phyloP scores from a whole-genome alignment of 2,329 filamentous ascomycete species.

The Orbilia ellipsospora region DNA sequence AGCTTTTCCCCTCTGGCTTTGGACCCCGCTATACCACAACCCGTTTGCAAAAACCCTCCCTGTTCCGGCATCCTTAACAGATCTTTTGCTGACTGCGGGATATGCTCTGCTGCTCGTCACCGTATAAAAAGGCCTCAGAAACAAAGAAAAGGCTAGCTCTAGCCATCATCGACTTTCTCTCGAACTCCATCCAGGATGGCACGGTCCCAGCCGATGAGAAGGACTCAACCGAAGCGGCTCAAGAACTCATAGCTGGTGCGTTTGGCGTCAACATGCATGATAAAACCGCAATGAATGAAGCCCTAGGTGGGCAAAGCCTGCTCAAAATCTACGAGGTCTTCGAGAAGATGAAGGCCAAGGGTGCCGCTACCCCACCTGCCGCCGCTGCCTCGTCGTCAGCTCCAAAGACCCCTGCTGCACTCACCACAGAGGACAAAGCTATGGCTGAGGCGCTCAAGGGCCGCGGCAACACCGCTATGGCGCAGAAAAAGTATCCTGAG shows the following conservation, averaged over 20 bases:
- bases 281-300: conserved; percentile 76
- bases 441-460: conserved; percentile 90
- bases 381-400: conserved; percentile 61
- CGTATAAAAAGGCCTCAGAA: conserved; percentile 60
- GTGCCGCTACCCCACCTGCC: conserved; percentile 63
- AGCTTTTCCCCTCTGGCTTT: conserved; percentile 4
- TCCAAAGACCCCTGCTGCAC: conserved; percentile 56
- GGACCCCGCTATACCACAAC: not conserved
- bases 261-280: conserved; percentile 94
- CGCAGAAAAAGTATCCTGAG: conserved; percentile 83
- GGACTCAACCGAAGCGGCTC: conserved; percentile 92
- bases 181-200: conserved; percentile 84
- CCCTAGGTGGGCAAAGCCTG: conserved; percentile 86
- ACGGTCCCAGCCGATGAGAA: conserved; percentile 87
- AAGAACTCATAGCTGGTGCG: conserved; percentile 91
- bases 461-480: conserved; percentile 93
- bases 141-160: conserved; percentile 91
- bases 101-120: not conserved
- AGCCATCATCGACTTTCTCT: conserved; percentile 95
- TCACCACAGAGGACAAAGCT: conserved; percentile 71
- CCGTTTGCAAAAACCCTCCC: conserved; percentile 40
- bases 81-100: conserved; percentile 36
- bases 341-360: conserved; percentile 86
- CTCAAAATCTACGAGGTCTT: conserved; percentile 94
- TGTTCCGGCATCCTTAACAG: conserved; percentile 23